Conservation (phyloP, 495 filamentous ascomycete genomes). For the Penicillium bialowiezense region DNA sequence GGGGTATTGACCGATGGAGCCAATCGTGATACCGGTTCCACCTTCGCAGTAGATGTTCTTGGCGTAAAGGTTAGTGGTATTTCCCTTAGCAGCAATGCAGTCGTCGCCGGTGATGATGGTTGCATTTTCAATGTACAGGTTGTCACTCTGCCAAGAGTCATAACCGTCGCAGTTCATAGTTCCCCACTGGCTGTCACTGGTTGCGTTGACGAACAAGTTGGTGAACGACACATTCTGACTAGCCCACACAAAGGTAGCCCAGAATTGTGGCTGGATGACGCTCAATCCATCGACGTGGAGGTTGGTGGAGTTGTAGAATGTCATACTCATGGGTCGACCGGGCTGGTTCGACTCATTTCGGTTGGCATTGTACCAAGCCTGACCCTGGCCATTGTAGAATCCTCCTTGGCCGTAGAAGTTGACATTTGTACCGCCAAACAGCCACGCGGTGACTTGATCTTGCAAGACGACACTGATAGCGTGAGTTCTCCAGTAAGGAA, state of each 20-base stretch:
- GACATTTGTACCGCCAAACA: slow-evolving; percentile 41
- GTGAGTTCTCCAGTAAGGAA: slow-evolving; percentile 44
- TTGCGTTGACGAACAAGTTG: slow-evolving; percentile 44
- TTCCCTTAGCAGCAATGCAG: slow-evolving; percentile 37
- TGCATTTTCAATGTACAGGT: slow-evolving; percentile 30
- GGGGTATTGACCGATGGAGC: slow-evolving; percentile 44
- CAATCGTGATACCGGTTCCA: slow-evolving; percentile 34
- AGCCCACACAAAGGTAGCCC: slow-evolving; percentile 36
- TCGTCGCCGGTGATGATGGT: slow-evolving; percentile 39
- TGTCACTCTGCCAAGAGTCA: slow-evolving; percentile 31
- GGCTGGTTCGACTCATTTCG: slow-evolving; percentile 36
- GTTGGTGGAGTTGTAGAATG: slow-evolving; percentile 35
- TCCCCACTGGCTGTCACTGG: slow-evolving; percentile 21
- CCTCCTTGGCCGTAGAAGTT: slow-evolving; percentile 38
- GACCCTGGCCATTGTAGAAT: slow-evolving; percentile 45
- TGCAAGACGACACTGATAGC: slow-evolving; percentile 41
- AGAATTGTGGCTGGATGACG: slow-evolving; percentile 46
- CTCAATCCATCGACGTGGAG: slow-evolving; percentile 26
- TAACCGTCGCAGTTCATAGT: slow-evolving; percentile 39
- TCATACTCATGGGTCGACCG: slow-evolving; percentile 41
- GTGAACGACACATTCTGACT: slow-evolving; percentile 31
- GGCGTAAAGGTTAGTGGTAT: slow-evolving; percentile 37
- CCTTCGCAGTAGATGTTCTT: slow-evolving; percentile 30
- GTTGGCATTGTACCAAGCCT: slow-evolving; percentile 40
- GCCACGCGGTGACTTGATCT: slow-evolving; percentile 47